Base-by-base conservation (phyloP, 805 yeast species). In the Metschnikowia colocasiae region DNA sequence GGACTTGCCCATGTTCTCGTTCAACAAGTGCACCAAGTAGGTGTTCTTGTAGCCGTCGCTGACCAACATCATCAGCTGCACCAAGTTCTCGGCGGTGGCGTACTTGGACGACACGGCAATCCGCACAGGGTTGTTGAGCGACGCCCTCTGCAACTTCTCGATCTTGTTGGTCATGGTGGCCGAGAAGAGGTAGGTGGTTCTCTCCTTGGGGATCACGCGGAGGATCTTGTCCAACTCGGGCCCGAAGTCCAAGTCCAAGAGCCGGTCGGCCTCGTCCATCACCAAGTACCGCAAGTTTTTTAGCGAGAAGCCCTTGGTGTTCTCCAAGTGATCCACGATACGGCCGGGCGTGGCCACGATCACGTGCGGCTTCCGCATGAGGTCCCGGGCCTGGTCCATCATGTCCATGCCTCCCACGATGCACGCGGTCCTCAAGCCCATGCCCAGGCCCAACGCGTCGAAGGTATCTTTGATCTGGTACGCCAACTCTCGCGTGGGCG, bases 131-230 rank as follows among this genome's bases (percentile, higher is more conserved):
- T 87, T 82, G 3, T 80, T 70, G 54, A 92, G 75, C 31, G 97
- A 89, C 1, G 98, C 98, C 51, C 98, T 75, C 69, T 94, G 98
- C 55, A 92, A 74, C 65, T 91, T 91, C 59, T 91, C 98, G 59
- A 92, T 90, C 63, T 94, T 94, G 38, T 87, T 86, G 2, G 98
- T 92, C 83, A 95, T 87, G 0, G 99, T 92, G n/a, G 99, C 99
- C 26, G 96, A 87, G 61, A 91, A 92, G 46, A 92, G 69, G 59
- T 85, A 89, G 0, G 94, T 86, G 4, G 90, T 88, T 66, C 94
- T 78, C 52, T 88, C 85, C 33, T 80, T 76, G 7, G 99, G 99
- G 34, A 92, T 85, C 42, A 88, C 80, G 54, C 82, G 84, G 47
- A 92, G 73, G 52, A 92, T 87, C 63, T 85, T 85, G 61, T 89